Evolutionary conservation across 2,329 filamentous ascomycete species (phyloP).

Genomic region (Colletotrichum sp.): DNA sequence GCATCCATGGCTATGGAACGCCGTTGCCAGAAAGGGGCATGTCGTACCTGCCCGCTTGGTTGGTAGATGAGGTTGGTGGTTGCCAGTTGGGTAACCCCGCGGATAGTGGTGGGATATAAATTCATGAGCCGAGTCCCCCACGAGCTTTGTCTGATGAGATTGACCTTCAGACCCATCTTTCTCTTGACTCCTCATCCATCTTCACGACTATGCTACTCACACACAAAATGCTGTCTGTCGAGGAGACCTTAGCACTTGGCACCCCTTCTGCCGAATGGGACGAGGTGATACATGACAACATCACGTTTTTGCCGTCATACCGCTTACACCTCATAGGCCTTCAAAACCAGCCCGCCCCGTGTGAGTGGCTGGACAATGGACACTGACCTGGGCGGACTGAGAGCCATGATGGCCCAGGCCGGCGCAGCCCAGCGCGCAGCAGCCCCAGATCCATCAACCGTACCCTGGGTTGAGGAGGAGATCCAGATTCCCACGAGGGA

Average conservation of each 20-base stretch:
- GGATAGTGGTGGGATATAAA: background rate
- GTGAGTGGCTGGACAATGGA: slow-evolving; percentile 24
- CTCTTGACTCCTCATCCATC: background rate
- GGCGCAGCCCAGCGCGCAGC: slow-evolving; percentile 5
- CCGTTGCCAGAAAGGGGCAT: background rate
- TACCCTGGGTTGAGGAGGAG: slow-evolving; percentile 26
- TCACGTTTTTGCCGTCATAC: background rate
- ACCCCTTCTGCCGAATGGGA: slow-evolving; percentile 24
- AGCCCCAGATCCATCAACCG: slow-evolving; percentile 15
- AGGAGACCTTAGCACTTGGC: slow-evolving; percentile 27
- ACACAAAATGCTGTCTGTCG: slow-evolving; percentile 28
- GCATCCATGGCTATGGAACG: background rate
- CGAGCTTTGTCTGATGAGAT: background rate
- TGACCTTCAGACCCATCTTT: background rate
- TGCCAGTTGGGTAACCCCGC: background rate
- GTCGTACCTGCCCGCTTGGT: background rate
- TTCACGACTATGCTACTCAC: background rate
- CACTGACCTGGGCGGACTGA: slow-evolving; percentile 26
- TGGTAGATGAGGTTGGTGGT: background rate
- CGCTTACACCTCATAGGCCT: background rate
- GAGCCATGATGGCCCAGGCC: slow-evolving; percentile 21
- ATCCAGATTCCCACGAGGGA: slow-evolving; percentile 27
- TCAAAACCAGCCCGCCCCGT: slow-evolving; percentile 16
- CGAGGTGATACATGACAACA: slow-evolving; percentile 8
- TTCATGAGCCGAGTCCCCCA: background rate